Evolutionary conservation across 805 yeast genomes (phyloP).

Genomic region (Saccharomycopsis sp.): DNA sequence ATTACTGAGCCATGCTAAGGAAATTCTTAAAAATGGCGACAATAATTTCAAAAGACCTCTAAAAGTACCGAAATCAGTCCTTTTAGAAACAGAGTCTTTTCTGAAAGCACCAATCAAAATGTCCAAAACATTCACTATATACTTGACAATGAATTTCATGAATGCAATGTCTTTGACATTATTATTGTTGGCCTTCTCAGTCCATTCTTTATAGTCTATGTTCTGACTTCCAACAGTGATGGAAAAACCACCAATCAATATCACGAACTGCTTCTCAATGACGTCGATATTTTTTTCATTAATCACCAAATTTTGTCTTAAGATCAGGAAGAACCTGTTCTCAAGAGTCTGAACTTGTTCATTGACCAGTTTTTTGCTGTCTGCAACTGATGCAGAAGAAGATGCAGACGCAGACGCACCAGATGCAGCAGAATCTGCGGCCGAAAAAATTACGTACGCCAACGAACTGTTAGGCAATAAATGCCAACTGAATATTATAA

Average conservation of each 20-base stretch:
- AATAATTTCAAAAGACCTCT: slow-evolving; percentile 20
- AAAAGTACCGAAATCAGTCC: slow-evolving; percentile 2
- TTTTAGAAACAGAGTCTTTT: slow-evolving; percentile 5
- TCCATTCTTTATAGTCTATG: not conserved
- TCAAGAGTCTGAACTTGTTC: not conserved
- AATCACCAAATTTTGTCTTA: not conserved
- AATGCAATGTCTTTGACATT: not conserved
- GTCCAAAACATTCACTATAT: slow-evolving; percentile 31
- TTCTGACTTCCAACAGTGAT: slow-evolving; percentile 22
- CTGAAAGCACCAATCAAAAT: slow-evolving; percentile 22
- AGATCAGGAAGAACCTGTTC: not conserved
- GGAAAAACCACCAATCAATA: slow-evolving; percentile 35
- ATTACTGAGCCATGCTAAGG: slow-evolving; percentile 52
- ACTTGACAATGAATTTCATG: slow-evolving; percentile 30
- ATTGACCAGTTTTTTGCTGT: not conserved
- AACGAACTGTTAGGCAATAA: slow-evolving; percentile 2
- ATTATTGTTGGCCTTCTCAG: not conserved
- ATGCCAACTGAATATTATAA: slow-evolving; percentile 8
- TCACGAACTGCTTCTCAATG: slow-evolving; percentile 31
- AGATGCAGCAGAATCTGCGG: not conserved
- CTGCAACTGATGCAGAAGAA: not conserved
- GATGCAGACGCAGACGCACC: no score
- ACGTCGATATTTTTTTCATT: slow-evolving; percentile 15
- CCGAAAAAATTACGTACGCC: not conserved
- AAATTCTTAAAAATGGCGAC: slow-evolving; percentile 40